Evolutionary conservation across 1,284 basidiomycete species (phyloP).

Genomic region (Rhodotorula glutinis): DNA sequence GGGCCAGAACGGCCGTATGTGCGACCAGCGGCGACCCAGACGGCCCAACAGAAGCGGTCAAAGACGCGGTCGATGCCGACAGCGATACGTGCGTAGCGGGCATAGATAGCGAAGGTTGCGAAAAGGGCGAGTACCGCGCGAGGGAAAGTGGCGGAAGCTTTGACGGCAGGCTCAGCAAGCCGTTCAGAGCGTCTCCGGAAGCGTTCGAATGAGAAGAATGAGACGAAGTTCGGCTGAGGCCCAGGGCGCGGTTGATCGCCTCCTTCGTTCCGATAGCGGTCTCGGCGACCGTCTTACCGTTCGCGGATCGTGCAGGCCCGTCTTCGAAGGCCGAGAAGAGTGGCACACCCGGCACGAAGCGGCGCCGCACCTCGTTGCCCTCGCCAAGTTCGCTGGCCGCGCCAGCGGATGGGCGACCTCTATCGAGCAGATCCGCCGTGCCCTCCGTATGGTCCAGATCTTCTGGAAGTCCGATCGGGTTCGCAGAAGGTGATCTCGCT

Average conservation of each 20-base stretch:
- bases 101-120: slow-evolving; percentile 17
- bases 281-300: neutral
- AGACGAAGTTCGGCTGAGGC: neutral
- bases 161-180: slow-evolving; percentile 29
- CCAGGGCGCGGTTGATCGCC: slow-evolving; percentile 35
- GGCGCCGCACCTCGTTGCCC: neutral
- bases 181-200: slow-evolving; percentile 17
- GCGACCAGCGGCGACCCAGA: slow-evolving; percentile 4
- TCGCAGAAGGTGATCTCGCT: neutral
- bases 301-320: neutral
- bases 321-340: slow-evolving; percentile 3
- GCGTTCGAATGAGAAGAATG: neutral
- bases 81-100: slow-evolving; percentile 30
- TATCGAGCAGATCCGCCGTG: no score
- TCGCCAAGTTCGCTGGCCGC: neutral
- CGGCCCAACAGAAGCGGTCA: neutral
- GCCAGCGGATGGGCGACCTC: neutral
- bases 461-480: neutral
- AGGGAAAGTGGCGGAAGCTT: slow-evolving; percentile 22
- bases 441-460: neutral
- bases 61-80: slow-evolving; percentile 4
- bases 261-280: neutral
- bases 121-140: slow-evolving; percentile 26
- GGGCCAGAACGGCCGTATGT: slow-evolving; percentile 4
- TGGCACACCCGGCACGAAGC: slow-evolving; percentile 18